Percentiles rank a stretch among this genome's conserved stretches.
Evolutionary conservation across 192 early-diverging fungal genomes (phyloP).

Genomic region (Obelidium mucronatum): DNA sequence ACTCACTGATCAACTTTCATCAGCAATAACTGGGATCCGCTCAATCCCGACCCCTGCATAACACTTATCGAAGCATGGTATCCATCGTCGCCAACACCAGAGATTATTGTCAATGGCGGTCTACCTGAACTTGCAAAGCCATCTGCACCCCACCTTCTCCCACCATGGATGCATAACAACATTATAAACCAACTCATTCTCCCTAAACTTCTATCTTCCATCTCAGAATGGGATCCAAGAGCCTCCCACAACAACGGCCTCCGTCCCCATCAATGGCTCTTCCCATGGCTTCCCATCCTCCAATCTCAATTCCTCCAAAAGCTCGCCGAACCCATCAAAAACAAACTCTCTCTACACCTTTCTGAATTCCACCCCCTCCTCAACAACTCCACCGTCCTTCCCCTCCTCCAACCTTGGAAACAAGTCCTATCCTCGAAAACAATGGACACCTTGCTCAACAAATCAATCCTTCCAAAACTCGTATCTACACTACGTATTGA

Average conservation of each 20-base stretch:
- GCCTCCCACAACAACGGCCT: slow-evolving; percentile 29
- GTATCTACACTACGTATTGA: slow-evolving; percentile 62
- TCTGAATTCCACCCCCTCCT: slow-evolving; percentile 74
- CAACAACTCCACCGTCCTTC: background rate
- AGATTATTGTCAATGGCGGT: slow-evolving; percentile 18
- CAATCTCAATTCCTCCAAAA: slow-evolving; percentile 50
- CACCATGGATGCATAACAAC: slow-evolving; percentile 75
- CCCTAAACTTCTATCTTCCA: slow-evolving; percentile 73
- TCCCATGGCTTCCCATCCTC: slow-evolving; percentile 79
- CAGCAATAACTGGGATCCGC: slow-evolving; percentile 76
- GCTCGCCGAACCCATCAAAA: slow-evolving; percentile 64
- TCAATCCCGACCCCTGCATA: slow-evolving; percentile 72
- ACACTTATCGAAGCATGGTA: slow-evolving; percentile 76
- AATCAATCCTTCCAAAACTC: slow-evolving; percentile 76
- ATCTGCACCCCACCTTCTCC: slow-evolving; percentile 54
- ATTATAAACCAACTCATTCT: slow-evolving; percentile 81
- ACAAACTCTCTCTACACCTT: slow-evolving; percentile 64
- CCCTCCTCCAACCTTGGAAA: slow-evolving; percentile 66
- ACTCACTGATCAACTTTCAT: slow-evolving; percentile 15
- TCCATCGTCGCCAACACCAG: slow-evolving; percentile 29
- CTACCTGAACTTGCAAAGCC: slow-evolving; percentile 26
- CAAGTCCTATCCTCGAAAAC: slow-evolving; percentile 50
- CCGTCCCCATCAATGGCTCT: slow-evolving; percentile 77
- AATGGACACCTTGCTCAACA: slow-evolving; percentile 50
- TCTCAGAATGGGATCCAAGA: slow-evolving; percentile 71